phyloP scores from a whole-genome alignment of 2,329 filamentous ascomycete species.

The Penicillium sp. region DNA sequence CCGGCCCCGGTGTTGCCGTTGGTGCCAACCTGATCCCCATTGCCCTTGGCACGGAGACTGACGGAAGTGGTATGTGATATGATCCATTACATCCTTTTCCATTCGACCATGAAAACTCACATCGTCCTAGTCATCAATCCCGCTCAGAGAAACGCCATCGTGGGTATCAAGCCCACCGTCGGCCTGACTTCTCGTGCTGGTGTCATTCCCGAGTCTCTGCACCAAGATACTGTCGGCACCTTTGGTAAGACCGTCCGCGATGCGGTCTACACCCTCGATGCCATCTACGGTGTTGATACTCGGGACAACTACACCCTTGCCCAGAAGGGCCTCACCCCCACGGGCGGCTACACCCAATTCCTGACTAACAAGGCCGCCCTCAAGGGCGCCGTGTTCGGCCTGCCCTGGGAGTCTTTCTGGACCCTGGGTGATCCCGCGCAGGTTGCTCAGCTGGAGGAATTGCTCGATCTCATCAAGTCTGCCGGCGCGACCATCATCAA shows the following conservation, averaged over 20 bases:
- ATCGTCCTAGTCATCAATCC: constrained; percentile 63
- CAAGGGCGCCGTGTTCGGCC: constrained; percentile 64
- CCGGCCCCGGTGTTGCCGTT: constrained; percentile 66
- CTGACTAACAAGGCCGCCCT: constrained; percentile 58
- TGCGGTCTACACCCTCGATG: constrained; percentile 65
- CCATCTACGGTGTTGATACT: constrained; percentile 65
- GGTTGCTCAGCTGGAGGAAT: constrained; percentile 52
- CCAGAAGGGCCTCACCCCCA: constrained; percentile 58
- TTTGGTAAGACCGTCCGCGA: constrained; percentile 71
- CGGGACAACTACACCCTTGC: constrained; percentile 67
- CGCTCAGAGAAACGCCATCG: constrained; percentile 66
- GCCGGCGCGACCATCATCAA: constrained; percentile 71
- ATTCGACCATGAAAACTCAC: neutral
- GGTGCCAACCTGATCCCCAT: constrained; percentile 64
- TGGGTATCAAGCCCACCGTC: constrained; percentile 76
- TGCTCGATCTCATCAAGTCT: constrained; percentile 56
- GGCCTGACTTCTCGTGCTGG: constrained; percentile 67
- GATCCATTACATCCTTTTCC: neutral
- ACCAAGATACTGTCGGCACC: constrained; percentile 69
- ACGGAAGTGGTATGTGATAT: constrained; percentile 56
- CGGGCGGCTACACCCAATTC: constrained; percentile 59
- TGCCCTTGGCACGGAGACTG: constrained; percentile 72
- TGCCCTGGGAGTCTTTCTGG: constrained; percentile 75
- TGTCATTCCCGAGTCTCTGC: constrained; percentile 65
- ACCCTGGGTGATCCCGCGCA: constrained; percentile 59